Evolutionary conservation across 83 land plant species (phyloP), one percentile per base, ranked within the genome.

Genomic region (Thuja plicata): DNA sequence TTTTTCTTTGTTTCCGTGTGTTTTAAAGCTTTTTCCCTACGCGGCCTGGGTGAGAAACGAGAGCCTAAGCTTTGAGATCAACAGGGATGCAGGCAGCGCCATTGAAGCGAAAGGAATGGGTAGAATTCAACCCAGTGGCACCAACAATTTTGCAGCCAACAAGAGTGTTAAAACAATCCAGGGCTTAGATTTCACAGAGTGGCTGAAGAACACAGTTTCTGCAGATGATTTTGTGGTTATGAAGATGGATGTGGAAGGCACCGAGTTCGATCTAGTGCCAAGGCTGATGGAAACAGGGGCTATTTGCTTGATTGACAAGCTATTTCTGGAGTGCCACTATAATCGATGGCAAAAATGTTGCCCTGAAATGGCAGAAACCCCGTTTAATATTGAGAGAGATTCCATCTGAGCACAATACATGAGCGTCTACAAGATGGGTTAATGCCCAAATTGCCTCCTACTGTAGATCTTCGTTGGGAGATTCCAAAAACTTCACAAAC

Each of bases 231-330:
- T 91, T 85, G 95, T 96, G 88, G 97, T 97, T 83, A 91, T 97
- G 96, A 97, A 97, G 88, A 96, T 97, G 98, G 99, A 97, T 87
- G 96, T 97, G 71, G 98, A 97, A 89, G 99, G 99, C 43, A 91
- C 98, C 7, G 99, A 97, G 70, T 97, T 95, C 84, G 92, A 96
- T 87, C 89, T 97, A 83, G 88, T 97, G 54, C 95, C 97, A 19
- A 92, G 93, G 88, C 76, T 97, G 90, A 57, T 95, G 30, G 95
- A 96, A 76, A 96, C 96, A 0, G 99, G 99, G 35, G 97, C 95
- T 8, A 94, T 97, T 30, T 97, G 99, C 78, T 90, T 97, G 92
- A 90, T 97, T 13, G 99, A 97, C 82, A 98, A 97, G 92, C 86
- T 97, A 7, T 96, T 96, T 60, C 91, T 96, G 8, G 97, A 96